These are phyloP conservation scores for Fistulinella prunicolor DNA, from an alignment of 768 basidiomycete species.

Conservation along the genomic window DNA sequence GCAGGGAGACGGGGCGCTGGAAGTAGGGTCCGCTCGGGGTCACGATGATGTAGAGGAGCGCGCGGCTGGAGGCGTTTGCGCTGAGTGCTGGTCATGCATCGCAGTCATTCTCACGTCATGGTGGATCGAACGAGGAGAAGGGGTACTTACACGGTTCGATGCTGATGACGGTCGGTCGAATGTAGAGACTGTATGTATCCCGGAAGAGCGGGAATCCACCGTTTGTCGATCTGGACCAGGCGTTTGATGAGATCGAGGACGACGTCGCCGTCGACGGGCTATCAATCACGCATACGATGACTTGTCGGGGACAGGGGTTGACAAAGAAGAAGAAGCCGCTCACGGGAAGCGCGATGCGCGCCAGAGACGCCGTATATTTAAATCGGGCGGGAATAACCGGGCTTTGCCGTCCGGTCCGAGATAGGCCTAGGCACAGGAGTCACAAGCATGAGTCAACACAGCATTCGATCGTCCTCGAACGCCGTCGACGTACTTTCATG, in stretches of 20 bases:
- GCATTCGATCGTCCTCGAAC: not conserved
- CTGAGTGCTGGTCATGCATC: constrained; percentile 61
- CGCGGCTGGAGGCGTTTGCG: constrained; percentile 73
- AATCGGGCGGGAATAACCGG: constrained; percentile 76
- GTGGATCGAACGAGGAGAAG: too few species aligned
- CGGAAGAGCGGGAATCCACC: constrained; percentile 76
- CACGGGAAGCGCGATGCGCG: constrained; percentile 71
- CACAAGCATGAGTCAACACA: too few species aligned
- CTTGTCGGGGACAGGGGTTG: not conserved
- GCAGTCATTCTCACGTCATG: too few species aligned
- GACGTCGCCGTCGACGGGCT: constrained; percentile 45
- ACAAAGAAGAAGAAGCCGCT: constrained; percentile 16
- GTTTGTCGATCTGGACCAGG: constrained; percentile 66
- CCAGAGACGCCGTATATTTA: constrained; percentile 84
- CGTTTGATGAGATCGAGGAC: constrained; percentile 56
- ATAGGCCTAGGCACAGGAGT: constrained; percentile 58
- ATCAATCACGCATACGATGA: too few species aligned
- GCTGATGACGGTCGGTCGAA: constrained; percentile 73
- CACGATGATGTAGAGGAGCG: constrained; percentile 82
- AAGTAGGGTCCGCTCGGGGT: constrained; percentile 57
- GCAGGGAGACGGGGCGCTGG: constrained; percentile 50
- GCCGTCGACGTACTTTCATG: constrained; percentile 49
- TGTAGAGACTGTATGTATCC: constrained; percentile 86
- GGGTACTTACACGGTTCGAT: constrained; percentile 36
- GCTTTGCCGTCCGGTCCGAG: constrained; percentile 64